Evolutionary conservation across 331 rosid genomes (phyloP), one percentile per base, ranked within the genome.

Genomic region (Rosa hybrid): DNA sequence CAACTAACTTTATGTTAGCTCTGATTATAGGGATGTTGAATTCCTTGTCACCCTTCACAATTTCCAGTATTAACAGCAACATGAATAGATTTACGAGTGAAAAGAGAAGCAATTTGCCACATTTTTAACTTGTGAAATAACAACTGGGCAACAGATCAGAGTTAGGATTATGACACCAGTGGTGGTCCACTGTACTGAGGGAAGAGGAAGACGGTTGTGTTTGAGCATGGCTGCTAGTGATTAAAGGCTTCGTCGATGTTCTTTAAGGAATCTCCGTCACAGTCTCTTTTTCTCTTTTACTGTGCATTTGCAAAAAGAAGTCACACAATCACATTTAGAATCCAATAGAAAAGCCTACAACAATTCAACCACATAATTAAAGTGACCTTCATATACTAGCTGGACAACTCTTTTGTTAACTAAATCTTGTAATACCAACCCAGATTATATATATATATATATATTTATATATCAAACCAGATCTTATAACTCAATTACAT

Each of bases 1-100:
- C 98, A 80, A 92, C 92, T 77, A 89, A 76, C 74, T 90, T 81
- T 49, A 90, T 70, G 75, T 94, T 89, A 51, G 95, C 90, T 84
- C 42, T 79, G 20, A 89, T 87, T 70, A 83, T 82, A 21, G 97
- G 97, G 76, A 89, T 62, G 74, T 84, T 94, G 39, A 91, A 23
- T 71, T 91, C 91, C 75, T 46, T 75, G 14, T 67, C 89, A 75
- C 87, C 92, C 71, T 89, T 71, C 38, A 81, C 78, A 77, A 90
- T 86, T 81, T 90, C 92, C 44, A 23, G 80, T 82, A 83, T 80
- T 13, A 53, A 6, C 51, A n/a, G 14, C 44, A 2, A 8, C 30
- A 3, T 8, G 27, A 2, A 57, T 20, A 34, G 0, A 63, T 5
- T 1, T 14, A 34, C 1, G 2, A 41, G 10, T 2, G n/a, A 21